Evolutionary conservation across 2,329 filamentous ascomycete genomes (phyloP), one percentile per base, ranked within the genome.

Genomic region (Fusarium tuaranense): DNA sequence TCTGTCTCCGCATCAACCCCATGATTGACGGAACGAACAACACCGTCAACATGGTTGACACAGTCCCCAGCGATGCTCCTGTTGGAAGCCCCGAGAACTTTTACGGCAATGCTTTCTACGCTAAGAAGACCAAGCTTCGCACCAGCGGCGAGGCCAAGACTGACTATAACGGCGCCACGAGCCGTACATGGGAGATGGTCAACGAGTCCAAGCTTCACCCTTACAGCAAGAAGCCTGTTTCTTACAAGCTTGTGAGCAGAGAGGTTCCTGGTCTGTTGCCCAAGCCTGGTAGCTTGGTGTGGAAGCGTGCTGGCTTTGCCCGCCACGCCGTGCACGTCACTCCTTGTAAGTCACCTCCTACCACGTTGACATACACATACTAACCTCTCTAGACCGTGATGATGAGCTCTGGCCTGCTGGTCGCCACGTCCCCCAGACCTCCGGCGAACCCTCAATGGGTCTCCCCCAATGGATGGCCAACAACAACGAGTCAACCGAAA

Each of bases 31-130:
- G 95, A 0, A 90, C 92, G 1, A 88, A 92, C 73, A 98, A 98
- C 82, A 95, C 95, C 0, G 88, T 98, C 69, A 96, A 95, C 86
- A 91, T 95, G 84, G 92, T 93, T 14, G 95, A 98, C 77, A 93
- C 94, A 1, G 88, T 91, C 1, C 86, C 88, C 1, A 92, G 92
- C 0, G 88, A 93, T 0, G 94, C 91, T 1, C 92, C 93, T 7
- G 92, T 96, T 0, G 95, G 95, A 39, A 95, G 92, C 75, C 86
- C 88, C 1, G 93, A 95, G 83, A 98, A 98, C 85, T 92, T 87
- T 72, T 95, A 97, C 83, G 95, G 95, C 63, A 98, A 98, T 79
- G 95, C 93, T 8, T 98, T 98, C 83, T 95, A 93, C 78, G 94
- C 94, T 5, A 92, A 94, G 84, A 93, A 94, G 84, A 97, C 93